Percentiles rank a stretch among this genome's conserved stretches.
Evolutionary conservation across 148 eudicot genomes (phyloP).

Genomic region (Vaccinium corymbosum): DNA sequence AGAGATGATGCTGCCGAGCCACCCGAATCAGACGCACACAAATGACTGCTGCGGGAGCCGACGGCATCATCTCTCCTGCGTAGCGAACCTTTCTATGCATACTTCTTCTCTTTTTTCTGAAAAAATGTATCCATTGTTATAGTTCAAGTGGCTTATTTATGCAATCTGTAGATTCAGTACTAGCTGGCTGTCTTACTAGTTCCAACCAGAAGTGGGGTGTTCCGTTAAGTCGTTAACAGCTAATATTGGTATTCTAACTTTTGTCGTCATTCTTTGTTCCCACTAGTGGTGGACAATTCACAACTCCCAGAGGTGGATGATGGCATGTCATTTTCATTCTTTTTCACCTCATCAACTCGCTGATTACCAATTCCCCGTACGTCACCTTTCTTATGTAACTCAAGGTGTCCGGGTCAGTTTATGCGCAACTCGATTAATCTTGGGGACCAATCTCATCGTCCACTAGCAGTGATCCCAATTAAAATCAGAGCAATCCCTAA

Average conservation of each 20-base stretch:
- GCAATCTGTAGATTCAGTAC: neutral
- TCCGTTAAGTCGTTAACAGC: neutral
- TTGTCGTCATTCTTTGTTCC: neutral
- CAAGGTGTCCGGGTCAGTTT: too few relatives aligned
- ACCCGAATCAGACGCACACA: neutral
- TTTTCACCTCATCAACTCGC: neutral
- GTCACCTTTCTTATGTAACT: neutral
- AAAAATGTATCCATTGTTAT: neutral
- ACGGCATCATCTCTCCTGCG: slow-evolving; percentile 20
- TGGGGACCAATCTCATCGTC: too few relatives aligned
- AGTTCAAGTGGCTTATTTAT: neutral
- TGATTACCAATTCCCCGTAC: neutral
- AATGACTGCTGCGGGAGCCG: neutral
- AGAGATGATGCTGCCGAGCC: neutral
- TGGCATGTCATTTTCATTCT: neutral
- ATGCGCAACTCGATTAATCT: too few relatives aligned
- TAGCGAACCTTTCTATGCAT: slow-evolving; percentile 12
- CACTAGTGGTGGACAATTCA: neutral
- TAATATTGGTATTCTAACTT: neutral
- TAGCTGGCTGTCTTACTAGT: neutral
- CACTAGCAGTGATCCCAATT: too few relatives aligned
- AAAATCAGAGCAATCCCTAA: too few relatives aligned
- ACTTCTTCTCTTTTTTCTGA: neutral
- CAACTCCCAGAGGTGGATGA: neutral
- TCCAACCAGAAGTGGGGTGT: neutral